Conservation (phyloP, 208 protist species). For the Leishmania aethiopica region DNA sequence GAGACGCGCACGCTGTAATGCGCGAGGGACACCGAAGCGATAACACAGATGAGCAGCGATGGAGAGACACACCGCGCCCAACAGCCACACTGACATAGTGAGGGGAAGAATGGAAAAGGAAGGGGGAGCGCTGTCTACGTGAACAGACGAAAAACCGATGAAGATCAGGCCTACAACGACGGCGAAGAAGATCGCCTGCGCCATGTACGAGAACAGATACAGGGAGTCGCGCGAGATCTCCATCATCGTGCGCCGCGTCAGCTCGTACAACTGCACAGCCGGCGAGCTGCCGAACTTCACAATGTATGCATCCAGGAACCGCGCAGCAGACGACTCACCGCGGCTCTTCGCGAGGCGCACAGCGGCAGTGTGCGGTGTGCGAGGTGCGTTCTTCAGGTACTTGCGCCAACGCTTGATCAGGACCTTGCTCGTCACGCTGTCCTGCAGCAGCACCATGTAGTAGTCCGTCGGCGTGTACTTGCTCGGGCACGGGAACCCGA, state of each 20-base stretch:
- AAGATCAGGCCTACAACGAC: constrained; percentile 77
- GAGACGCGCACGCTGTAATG: background rate
- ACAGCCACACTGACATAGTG: too few relatives aligned
- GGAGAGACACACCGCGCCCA: background rate
- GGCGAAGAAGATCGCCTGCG: constrained; percentile 66
- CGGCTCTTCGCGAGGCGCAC: constrained; percentile 43
- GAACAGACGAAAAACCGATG: constrained; percentile 26
- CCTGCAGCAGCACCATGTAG: constrained; percentile 86
- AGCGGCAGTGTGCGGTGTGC: constrained; percentile 59
- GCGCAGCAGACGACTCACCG: constrained; percentile 38
- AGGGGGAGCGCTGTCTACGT: constrained; percentile 55
- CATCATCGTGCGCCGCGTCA: constrained; percentile 40
- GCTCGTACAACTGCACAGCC: constrained; percentile 59
- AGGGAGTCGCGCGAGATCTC: constrained; percentile 49
- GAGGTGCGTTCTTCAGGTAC: constrained; percentile 47
- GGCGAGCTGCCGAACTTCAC: constrained; percentile 44
- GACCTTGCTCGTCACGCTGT: constrained; percentile 44
- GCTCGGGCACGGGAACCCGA: constrained; percentile 70
- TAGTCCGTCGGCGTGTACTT: constrained; percentile 89
- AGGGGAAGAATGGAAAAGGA: constrained; percentile 1
- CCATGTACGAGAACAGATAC: constrained; percentile 48
- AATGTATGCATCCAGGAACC: constrained; percentile 58
- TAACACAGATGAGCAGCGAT: background rate
- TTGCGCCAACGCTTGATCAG: constrained; percentile 76
- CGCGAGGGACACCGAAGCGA: background rate